Percentiles rank a stretch among this genome's conserved stretches.
These are phyloP conservation scores for Fusarium concolor DNA, from an alignment of 2,329 filamentous ascomycete genomes.

Conservation along the genomic window DNA sequence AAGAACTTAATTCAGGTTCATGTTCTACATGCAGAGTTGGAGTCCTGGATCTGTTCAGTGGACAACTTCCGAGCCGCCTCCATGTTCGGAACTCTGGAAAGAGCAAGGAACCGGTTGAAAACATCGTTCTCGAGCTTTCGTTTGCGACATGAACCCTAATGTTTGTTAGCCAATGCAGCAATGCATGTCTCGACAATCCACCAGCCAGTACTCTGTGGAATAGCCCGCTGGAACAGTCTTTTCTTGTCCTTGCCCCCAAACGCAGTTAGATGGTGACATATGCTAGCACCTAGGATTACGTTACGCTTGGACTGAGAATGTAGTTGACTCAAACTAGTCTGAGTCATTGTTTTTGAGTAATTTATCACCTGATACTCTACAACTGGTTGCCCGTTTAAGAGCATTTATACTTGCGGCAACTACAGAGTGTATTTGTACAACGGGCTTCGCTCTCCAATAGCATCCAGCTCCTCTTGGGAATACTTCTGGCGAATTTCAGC, in stretches of 20 bases:
- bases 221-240: not conserved
- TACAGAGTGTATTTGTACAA: slow-evolving; percentile 35
- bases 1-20: too few species aligned
- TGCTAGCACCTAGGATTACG: not conserved
- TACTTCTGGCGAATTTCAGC: slow-evolving; percentile 19
- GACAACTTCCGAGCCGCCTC: not conserved
- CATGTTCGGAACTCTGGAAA: not conserved
- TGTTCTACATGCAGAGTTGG: too few species aligned
- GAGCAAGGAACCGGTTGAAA: not conserved
- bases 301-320: too few species aligned
- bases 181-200: rapidly evolving
- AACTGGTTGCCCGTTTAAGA: too few species aligned
- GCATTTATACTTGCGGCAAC: too few species aligned
- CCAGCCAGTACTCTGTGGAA: not conserved
- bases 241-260: not conserved
- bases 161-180: not conserved
- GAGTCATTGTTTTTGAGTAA: too few species aligned
- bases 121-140: not conserved
- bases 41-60: not conserved
- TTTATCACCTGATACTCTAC: too few species aligned
- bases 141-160: not conserved
- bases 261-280: not conserved
- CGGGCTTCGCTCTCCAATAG: slow-evolving; percentile 34
- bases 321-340: too few species aligned
- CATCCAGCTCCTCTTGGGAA: slow-evolving; percentile 28